phyloP scores from a whole-genome alignment of 495 filamentous ascomycete genomes.

The Hyaloscypha bicolor region DNA sequence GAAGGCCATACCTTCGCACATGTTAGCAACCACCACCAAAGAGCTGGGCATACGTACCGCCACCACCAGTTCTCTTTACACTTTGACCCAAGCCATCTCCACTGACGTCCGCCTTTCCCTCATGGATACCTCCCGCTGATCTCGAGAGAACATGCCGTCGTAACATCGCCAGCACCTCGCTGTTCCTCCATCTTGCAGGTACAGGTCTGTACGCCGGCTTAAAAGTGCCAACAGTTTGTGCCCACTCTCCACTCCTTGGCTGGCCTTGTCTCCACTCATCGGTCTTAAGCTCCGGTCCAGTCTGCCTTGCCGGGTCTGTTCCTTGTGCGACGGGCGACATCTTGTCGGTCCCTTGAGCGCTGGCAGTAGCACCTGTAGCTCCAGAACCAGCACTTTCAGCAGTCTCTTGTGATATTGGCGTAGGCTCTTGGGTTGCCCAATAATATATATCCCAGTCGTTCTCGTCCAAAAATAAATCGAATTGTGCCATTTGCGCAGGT shows the following conservation, averaged over 20 bases:
- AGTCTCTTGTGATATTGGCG: conserved; percentile 39
- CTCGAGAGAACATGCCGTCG: conserved; percentile 69
- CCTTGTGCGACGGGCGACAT: conserved; percentile 20
- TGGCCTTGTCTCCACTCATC: conserved; percentile 31
- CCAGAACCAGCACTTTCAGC: conserved; percentile 25
- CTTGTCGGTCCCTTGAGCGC: background rate
- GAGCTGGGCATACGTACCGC: conserved; percentile 21
- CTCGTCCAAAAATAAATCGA: conserved; percentile 94
- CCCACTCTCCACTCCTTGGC: conserved; percentile 76
- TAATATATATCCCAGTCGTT: conserved; percentile 99
- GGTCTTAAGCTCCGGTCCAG: conserved; percentile 19
- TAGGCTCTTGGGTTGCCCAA: conserved; percentile 92
- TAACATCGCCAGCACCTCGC: conserved; percentile 74
- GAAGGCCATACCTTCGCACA: conserved; percentile 33
- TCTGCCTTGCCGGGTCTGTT: conserved; percentile 30
- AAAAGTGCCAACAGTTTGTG: conserved; percentile 92
- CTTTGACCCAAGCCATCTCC: conserved; percentile 25
- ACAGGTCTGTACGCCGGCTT: conserved; percentile 93
- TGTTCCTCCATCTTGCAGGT: conserved; percentile 79
- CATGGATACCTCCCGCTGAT: conserved; percentile 30
- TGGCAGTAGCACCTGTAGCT: conserved; percentile 15
- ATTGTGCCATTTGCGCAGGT: conserved; percentile 71
- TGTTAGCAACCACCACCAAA: conserved; percentile 4
- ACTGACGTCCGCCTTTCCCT: conserved; percentile 14
- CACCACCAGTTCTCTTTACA: conserved; percentile 25